Evolutionary conservation across 2,329 filamentous ascomycete genomes (phyloP).

Genomic region (Pseudocercospora ulei): DNA sequence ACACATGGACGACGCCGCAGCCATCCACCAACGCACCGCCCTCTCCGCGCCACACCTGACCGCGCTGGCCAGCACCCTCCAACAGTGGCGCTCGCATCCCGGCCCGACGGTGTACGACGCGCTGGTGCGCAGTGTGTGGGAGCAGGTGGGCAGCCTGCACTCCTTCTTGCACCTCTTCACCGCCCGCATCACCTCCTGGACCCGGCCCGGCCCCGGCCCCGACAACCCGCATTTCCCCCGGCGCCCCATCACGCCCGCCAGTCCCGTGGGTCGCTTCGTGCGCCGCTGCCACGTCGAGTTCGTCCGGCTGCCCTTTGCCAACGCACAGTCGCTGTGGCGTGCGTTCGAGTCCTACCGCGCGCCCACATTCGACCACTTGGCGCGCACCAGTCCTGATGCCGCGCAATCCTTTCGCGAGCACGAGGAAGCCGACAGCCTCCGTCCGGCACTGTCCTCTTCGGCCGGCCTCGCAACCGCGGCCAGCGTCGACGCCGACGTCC

Average conservation of each 20-base stretch:
- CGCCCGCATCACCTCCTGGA: constrained; percentile 40
- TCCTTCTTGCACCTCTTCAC: constrained; percentile 56
- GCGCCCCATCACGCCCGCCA: constrained; percentile 55
- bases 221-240: constrained; percentile 38
- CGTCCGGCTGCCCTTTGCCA: constrained; percentile 66
- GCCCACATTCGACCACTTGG: constrained; percentile 57
- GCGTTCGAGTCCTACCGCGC: constrained; percentile 71
- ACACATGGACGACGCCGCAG: constrained; percentile 42
- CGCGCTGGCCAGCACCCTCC: constrained; percentile 19
- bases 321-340: constrained; percentile 69
- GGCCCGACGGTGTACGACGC: constrained; percentile 80
- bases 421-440: neutral
- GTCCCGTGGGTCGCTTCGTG: constrained; percentile 72
- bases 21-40: constrained; percentile 17
- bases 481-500: constrained; percentile 30
- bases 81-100: constrained; percentile 44
- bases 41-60: constrained; percentile 16
- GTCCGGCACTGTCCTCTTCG: neutral
- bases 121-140: constrained; percentile 73
- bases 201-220: constrained; percentile 35
- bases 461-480: constrained; percentile 6
- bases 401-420: constrained; percentile 17
- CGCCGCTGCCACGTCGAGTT: constrained; percentile 71
- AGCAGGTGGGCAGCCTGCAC: constrained; percentile 64
- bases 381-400: constrained; percentile 44